Percentiles rank a stretch among this genome's conserved stretches.
Evolutionary conservation across 176 grass and related monocot genomes (phyloP).

Genomic region (Bromus sterilis): DNA sequence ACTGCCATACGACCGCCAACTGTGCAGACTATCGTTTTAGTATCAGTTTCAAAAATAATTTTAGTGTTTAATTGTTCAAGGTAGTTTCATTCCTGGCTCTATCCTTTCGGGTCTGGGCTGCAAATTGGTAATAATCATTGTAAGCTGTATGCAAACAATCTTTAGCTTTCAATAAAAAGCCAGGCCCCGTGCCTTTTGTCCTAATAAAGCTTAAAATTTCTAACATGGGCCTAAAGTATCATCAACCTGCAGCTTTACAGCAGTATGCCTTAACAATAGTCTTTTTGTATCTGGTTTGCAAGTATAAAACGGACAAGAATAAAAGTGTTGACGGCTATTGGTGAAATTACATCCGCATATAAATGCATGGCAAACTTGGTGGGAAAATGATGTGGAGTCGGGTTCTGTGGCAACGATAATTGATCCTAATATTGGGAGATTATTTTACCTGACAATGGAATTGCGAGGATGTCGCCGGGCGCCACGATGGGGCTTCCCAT

Average conservation of each 20-base stretch:
- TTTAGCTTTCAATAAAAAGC: not conserved
- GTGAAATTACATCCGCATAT: not conserved
- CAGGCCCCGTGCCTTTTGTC: not conserved
- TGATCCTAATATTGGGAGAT: not conserved
- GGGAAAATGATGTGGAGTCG: not conserved
- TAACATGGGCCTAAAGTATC: not conserved
- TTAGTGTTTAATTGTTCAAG: not conserved
- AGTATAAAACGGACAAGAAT: not conserved
- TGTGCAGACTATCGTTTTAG: not conserved
- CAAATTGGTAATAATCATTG: not conserved
- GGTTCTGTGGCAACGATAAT: not conserved
- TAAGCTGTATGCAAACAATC: not conserved
- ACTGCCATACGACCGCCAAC: not conserved
- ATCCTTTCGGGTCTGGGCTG: not conserved
- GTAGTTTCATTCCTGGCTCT: not conserved
- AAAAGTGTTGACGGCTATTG: not conserved
- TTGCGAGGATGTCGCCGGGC: conserved; percentile 72
- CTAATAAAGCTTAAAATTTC: not conserved
- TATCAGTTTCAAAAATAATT: not conserved
- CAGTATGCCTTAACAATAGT: not conserved
- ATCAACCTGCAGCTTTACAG: not conserved
- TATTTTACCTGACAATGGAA: conserved; percentile 66
- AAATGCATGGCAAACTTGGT: not conserved
- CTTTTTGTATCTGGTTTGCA: not conserved
- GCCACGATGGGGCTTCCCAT: conserved; percentile 63